Conservation (phyloP, 306 rosid genomes). For the Vigna hirtella region DNA sequence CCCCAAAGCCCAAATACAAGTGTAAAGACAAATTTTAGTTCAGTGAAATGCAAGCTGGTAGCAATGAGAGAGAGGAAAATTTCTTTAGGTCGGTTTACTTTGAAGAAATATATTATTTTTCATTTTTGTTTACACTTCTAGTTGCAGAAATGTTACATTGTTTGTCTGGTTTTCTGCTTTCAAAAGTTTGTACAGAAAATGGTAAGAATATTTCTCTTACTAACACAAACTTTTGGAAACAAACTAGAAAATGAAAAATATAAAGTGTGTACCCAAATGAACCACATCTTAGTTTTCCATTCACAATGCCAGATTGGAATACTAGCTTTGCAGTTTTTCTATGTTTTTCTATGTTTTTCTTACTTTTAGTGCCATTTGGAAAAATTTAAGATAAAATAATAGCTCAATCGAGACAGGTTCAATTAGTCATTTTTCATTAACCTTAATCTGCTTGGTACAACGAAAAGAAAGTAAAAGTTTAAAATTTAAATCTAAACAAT, state of each 20-base stretch:
- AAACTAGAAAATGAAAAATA: neutral
- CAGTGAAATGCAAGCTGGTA: slow-evolving; percentile 8
- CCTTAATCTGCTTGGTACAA: neutral
- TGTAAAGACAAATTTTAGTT: slow-evolving; percentile 27
- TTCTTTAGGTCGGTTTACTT: neutral
- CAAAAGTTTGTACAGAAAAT: neutral
- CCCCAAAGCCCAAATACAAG: slow-evolving; percentile 10
- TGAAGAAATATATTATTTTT: neutral
- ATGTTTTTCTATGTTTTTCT: neutral
- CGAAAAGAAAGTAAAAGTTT: neutral
- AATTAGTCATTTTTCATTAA: neutral
- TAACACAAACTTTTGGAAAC: neutral
- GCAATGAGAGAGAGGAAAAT: neutral
- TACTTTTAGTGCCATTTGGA: neutral
- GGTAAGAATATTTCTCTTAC: too few species aligned
- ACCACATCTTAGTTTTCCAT: neutral
- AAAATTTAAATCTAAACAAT: neutral
- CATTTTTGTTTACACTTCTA: neutral
- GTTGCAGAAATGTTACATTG: neutral
- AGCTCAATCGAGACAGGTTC: neutral
- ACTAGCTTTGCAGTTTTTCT: neutral
- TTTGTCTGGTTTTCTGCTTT: neutral
- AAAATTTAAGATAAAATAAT: slow-evolving; percentile 16
- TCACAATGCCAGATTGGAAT: neutral
- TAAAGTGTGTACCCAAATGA: neutral